Evolutionary conservation across 2,329 filamentous ascomycete species (phyloP).

Genomic region (Claviceps lovelessii): DNA sequence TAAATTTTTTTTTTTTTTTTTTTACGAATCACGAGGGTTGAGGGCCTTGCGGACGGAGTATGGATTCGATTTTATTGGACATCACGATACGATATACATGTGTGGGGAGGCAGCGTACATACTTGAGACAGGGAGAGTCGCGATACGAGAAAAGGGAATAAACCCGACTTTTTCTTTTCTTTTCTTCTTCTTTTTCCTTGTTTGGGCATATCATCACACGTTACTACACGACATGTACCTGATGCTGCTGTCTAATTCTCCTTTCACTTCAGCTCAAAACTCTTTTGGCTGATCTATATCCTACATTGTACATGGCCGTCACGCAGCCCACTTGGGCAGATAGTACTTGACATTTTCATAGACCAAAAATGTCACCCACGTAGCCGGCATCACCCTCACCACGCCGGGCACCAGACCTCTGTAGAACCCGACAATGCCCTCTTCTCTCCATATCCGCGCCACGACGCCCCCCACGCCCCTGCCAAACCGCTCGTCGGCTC

Average conservation of each 20-base stretch:
- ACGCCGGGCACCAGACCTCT: constrained; percentile 79
- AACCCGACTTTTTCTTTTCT: too few relatives aligned
- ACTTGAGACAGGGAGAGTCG: too few relatives aligned
- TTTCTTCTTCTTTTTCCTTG: too few relatives aligned
- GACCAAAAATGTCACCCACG: constrained; percentile 91
- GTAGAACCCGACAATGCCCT: constrained; percentile 77
- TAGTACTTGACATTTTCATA: constrained; percentile 86
- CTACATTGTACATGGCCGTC: not conserved
- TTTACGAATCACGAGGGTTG: too few relatives aligned
- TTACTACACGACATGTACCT: too few relatives aligned
- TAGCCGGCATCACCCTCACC: constrained; percentile 82
- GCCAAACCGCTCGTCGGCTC: constrained; percentile 61
- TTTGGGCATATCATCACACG: too few relatives aligned
- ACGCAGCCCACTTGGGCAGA: constrained; percentile 31
- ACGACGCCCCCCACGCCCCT: constrained; percentile 58
- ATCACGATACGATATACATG: too few relatives aligned
- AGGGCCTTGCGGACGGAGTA: not conserved
- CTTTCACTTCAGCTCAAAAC: not conserved
- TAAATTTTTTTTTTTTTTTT: too few relatives aligned
- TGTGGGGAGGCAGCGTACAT: too few relatives aligned
- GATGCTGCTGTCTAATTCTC: too few relatives aligned
- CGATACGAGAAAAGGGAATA: too few relatives aligned
- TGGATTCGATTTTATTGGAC: too few relatives aligned
- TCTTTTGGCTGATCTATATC: not conserved
- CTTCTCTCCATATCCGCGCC: constrained; percentile 58